Conservation (phyloP, 73 alveolate species). For the Paraurostyla sp. region DNA sequence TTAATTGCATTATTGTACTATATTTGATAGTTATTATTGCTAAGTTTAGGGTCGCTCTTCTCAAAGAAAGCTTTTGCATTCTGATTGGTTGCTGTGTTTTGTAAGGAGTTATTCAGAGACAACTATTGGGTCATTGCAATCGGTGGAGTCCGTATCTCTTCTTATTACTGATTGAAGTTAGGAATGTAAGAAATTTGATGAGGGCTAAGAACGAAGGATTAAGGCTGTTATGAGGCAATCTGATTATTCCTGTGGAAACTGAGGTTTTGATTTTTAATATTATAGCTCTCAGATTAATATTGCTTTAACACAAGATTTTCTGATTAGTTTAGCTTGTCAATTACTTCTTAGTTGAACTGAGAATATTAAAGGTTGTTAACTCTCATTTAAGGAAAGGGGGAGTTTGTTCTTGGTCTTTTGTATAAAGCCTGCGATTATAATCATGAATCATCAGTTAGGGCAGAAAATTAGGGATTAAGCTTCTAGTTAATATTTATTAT, state of each 20-base stretch:
- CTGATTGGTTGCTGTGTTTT: constrained; percentile 3
- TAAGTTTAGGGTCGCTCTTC: background rate
- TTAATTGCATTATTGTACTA: no score
- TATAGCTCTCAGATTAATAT: background rate
- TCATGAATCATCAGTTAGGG: background rate
- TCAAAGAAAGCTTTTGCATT: constrained; percentile 1
- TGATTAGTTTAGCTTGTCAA: constrained; percentile 22
- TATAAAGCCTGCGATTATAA: background rate
- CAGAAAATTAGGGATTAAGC: background rate
- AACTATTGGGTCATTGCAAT: background rate
- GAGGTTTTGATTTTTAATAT: background rate
- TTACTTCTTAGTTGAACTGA: constrained; percentile 1
- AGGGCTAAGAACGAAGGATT: no score
- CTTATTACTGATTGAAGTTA: no score
- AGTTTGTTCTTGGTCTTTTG: constrained; percentile 22
- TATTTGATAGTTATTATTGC: no score
- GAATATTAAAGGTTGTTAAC: background rate
- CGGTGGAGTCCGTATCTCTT: background rate
- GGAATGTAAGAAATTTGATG: no score
- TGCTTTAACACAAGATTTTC: constrained; percentile 2
- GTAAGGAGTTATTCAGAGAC: background rate
- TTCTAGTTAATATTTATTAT: background rate
- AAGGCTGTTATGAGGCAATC: no score
- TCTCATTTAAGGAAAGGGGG: constrained; percentile 39
- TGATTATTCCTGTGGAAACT: background rate